A percentile compares a stretch with the other conserved stretches of the same genome.
Evolutionary conservation across 371 early-diverging fungal genomes (phyloP).

Genomic region (Umbelopsis sp.): DNA sequence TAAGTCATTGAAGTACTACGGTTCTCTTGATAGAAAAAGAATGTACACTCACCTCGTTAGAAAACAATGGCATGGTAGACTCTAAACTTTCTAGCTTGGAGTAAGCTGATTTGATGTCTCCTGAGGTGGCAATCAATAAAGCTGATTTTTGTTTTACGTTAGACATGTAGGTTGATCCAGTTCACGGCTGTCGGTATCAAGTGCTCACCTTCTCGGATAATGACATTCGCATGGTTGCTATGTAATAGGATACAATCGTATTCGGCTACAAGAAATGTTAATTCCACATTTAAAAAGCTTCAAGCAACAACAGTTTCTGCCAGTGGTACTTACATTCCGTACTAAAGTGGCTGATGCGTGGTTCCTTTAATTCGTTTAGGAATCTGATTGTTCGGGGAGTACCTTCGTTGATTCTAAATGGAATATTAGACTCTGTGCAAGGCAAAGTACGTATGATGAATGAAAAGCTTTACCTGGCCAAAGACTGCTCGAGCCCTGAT

Average conservation of each 20-base stretch:
- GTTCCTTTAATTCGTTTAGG: neutral
- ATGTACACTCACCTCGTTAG: neutral
- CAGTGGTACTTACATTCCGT: neutral
- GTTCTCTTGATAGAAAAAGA: no score
- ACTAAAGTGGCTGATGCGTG: neutral
- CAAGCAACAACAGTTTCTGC: neutral
- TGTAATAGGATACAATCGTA: constrained; percentile 1
- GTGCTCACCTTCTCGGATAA: neutral
- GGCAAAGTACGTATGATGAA: no score
- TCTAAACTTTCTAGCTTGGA: neutral
- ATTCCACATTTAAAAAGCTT: neutral
- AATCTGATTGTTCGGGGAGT: constrained; percentile 45
- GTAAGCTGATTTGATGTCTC: neutral
- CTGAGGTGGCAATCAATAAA: neutral
- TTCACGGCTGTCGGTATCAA: neutral
- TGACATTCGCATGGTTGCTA: constrained; percentile 21
- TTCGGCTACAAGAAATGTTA: neutral
- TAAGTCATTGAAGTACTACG: no score
- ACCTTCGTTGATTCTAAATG: constrained; percentile 29
- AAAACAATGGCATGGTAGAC: neutral
- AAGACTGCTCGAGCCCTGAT: constrained; percentile 45
- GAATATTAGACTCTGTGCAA: no score
- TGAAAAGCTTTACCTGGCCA: constrained; percentile 30
- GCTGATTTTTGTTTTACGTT: neutral
- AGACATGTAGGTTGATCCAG: neutral